phyloP scores from a whole-genome alignment of 768 basidiomycete genomes.

The Dentipellis sp. region DNA sequence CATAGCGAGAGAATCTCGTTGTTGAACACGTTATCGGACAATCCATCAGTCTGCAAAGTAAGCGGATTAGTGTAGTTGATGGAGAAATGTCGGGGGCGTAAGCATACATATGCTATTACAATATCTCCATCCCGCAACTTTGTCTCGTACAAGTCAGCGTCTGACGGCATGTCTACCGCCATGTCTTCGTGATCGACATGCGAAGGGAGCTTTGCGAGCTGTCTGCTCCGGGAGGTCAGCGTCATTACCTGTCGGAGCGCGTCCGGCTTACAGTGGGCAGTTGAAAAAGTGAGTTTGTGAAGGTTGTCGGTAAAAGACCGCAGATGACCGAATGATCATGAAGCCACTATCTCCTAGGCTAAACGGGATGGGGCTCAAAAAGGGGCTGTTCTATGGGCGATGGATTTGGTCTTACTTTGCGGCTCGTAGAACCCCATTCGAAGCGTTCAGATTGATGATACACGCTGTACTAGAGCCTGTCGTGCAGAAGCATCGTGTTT shows the following conservation, averaged over 20 bases:
- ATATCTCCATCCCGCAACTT: constrained; percentile 46
- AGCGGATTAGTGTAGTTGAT: neutral
- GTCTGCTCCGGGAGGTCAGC: constrained; percentile 16
- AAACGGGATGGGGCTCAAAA: constrained; percentile 6
- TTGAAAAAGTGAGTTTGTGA: constrained; percentile 38
- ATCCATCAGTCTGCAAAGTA: constrained; percentile 38
- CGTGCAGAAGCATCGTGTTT: neutral
- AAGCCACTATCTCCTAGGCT: constrained; percentile 80
- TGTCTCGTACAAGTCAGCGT: constrained; percentile 35
- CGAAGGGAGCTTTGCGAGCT: constrained; percentile 27
- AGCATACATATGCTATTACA: constrained; percentile 38
- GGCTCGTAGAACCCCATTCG: constrained; percentile 64
- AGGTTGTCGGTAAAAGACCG: constrained; percentile 41
- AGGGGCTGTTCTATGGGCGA: neutral
- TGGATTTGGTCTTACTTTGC: constrained; percentile 49
- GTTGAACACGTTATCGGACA: constrained; percentile 54
- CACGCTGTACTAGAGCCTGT: constrained; percentile 82
- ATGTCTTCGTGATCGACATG: constrained; percentile 15
- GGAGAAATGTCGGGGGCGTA: neutral
- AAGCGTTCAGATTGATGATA: constrained; percentile 62
- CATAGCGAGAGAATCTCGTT: constrained; percentile 65
- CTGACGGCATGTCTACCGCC: constrained; percentile 29
- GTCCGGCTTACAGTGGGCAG: constrained; percentile 33
- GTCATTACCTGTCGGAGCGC: constrained; percentile 5
- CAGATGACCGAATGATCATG: constrained; percentile 58